Conservation (phyloP, 257 asterid genomes). For the Handroanthus guayacan region DNA sequence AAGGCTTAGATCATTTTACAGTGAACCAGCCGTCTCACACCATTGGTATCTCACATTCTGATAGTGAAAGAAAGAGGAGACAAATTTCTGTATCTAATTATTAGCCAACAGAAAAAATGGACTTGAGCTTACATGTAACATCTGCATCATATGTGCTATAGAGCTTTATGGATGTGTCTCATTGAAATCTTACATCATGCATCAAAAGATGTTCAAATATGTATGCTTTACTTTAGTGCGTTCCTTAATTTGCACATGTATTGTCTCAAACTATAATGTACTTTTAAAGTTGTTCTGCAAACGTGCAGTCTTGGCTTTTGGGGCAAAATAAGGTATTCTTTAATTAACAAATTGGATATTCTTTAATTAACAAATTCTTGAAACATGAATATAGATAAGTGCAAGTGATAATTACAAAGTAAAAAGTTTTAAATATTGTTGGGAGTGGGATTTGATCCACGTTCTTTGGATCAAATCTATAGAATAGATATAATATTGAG, state of each 20-base stretch:
- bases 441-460: too few relatives aligned
- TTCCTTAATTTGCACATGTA: constrained; percentile 33
- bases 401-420: neutral
- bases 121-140: neutral
- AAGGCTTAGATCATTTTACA: neutral
- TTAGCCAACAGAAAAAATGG: constrained; percentile 13
- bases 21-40: too few relatives aligned
- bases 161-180: neutral
- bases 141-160: neutral
- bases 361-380: constrained; percentile 10
- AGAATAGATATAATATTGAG: too few relatives aligned
- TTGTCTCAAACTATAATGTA: constrained; percentile 16
- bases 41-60: neutral
- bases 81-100: constrained; percentile 20
- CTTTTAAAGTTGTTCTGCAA: constrained; percentile 25
- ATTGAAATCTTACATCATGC: constrained; percentile 20
- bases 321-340: neutral
- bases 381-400: neutral
- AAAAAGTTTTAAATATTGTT: neutral
- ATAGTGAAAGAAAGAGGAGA: neutral
- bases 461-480: too few relatives aligned
- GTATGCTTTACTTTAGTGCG: constrained; percentile 36
- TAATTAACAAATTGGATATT: neutral
- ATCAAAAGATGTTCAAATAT: constrained; percentile 39
- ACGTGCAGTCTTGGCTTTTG: constrained; percentile 28